Evolutionary conservation across 495 filamentous ascomycete species (phyloP).

Genomic region (Acidomyces sp.): DNA sequence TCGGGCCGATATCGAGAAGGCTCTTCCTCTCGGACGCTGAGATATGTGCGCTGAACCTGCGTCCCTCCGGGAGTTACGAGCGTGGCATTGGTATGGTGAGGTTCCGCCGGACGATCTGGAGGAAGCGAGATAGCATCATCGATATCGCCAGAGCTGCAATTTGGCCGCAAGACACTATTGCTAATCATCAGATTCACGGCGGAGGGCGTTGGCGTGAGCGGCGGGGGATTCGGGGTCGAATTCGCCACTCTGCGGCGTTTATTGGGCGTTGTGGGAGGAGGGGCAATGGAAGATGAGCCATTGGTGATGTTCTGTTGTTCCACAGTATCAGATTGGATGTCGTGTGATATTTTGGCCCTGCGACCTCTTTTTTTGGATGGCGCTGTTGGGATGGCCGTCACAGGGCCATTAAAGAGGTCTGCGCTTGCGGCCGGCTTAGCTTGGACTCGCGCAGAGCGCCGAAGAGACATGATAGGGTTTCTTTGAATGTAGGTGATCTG

Average conservation of each 20-base stretch:
- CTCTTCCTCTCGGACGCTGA: conserved; percentile 32
- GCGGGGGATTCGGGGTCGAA: conserved; percentile 15
- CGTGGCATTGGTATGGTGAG: conserved; percentile 57
- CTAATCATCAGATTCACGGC: conserved; percentile 24
- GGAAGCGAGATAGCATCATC: conserved; percentile 31
- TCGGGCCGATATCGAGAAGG: conserved; percentile 43
- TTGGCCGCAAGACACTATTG: conserved; percentile 9
- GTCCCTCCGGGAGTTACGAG: conserved; percentile 70
- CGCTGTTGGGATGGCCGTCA: conserved; percentile 1
- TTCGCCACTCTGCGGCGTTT: conserved; percentile 18
- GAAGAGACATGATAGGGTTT: conserved; percentile 22
- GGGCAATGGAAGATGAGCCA: conserved; percentile 6
- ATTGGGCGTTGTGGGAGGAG: conserved; percentile 14
- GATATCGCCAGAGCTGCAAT: conserved; percentile 22
- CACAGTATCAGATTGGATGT: conserved; percentile 1
- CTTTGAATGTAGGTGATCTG: too few relatives aligned
- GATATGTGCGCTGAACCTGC: conserved; percentile 47
- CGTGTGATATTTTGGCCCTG: background rate
- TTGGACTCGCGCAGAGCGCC: conserved; percentile 25
- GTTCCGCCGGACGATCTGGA: conserved; percentile 45
- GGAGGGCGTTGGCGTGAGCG: conserved; percentile 26
- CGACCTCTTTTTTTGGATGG: conserved; percentile 12
- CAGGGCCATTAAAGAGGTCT: conserved; percentile 25
- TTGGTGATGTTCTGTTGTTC: conserved; percentile 2
- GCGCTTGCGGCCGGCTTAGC: conserved; percentile 10